These are phyloP conservation scores for Nigrospora osmanthi DNA, from an alignment of 2,329 filamentous ascomycete species.

Conservation along the genomic window DNA sequence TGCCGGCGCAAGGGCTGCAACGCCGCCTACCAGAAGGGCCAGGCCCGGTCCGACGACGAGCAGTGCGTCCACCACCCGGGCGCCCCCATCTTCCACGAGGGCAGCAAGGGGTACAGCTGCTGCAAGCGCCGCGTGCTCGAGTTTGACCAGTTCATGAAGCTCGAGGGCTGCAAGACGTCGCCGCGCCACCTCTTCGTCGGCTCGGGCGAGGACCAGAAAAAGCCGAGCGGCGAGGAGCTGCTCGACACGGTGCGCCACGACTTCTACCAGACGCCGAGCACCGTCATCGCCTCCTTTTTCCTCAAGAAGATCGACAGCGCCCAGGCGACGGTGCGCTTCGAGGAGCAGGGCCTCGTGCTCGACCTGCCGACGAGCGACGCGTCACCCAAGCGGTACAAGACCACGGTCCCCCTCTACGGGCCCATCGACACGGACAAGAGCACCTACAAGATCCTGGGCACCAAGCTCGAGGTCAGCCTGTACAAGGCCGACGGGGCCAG, in stretches of 20 bases:
- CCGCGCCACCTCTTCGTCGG: conserved; percentile 78
- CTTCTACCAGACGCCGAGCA: conserved; percentile 85
- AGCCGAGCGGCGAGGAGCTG: conserved; percentile 55
- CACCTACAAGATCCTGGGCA: conserved; percentile 74
- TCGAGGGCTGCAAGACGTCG: conserved; percentile 83
- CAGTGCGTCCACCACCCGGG: conserved; percentile 85
- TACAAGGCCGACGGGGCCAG: conserved; percentile 64
- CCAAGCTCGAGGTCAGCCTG: conserved; percentile 78
- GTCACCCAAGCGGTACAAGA: conserved; percentile 68
- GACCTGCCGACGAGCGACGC: conserved; percentile 81
- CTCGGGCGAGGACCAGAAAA: conserved; percentile 51
- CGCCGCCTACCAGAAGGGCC: conserved; percentile 52
- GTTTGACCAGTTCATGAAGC: conserved; percentile 97
- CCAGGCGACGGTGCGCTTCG: conserved; percentile 64
- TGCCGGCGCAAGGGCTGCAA: conserved; percentile 77
- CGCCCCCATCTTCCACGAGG: conserved; percentile 90
- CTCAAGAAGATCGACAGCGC: conserved; percentile 94
- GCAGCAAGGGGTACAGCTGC: conserved; percentile 95
- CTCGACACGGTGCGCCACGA: conserved; percentile 75
- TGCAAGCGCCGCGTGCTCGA: conserved; percentile 93
- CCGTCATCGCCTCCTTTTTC: conserved; percentile 86
- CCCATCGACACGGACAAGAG: conserved; percentile 69
- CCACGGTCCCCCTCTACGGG: conserved; percentile 67
- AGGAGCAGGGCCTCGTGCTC: conserved; percentile 54
- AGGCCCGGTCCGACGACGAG: conserved; percentile 55